These are phyloP conservation scores for Luffa aegyptiaca DNA, from an alignment of 306 rosid genomes.

Conservation along the genomic window DNA sequence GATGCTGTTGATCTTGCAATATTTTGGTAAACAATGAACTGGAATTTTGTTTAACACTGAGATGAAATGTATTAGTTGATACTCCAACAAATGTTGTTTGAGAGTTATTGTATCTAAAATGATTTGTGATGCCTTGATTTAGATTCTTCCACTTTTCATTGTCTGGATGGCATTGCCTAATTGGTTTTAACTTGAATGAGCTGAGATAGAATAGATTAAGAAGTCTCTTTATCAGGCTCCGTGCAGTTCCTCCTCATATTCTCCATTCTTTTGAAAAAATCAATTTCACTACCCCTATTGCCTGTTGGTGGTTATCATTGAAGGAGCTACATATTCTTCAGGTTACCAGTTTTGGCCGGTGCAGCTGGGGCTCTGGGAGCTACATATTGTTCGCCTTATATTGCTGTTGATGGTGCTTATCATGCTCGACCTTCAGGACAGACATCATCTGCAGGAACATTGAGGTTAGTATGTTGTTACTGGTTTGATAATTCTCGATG, in stretches of 20 bases:
- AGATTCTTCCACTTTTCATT: background rate
- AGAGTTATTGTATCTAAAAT: background rate
- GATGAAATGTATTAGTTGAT: background rate
- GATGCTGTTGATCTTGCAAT: background rate
- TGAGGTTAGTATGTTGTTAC: conserved; percentile 34
- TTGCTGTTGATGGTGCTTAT: conserved; percentile 73
- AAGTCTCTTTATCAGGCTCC: background rate
- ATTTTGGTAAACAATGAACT: background rate
- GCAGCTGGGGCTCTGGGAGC: conserved; percentile 91
- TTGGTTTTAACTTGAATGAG: background rate
- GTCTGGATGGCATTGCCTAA: background rate
- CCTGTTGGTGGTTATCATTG: background rate
- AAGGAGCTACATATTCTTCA: conserved; percentile 6
- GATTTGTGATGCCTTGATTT: background rate
- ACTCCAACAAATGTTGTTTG: background rate
- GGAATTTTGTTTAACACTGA: background rate
- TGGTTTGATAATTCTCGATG: background rate
- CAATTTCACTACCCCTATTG: background rate
- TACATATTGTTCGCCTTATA: conserved; percentile 70
- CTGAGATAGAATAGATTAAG: background rate
- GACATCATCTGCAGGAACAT: conserved; percentile 41
- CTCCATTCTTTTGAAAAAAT: background rate
- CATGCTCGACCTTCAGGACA: conserved; percentile 69
- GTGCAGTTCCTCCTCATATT: background rate
- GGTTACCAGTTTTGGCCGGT: conserved; percentile 94